Evolutionary conservation across 2,329 filamentous ascomycete genomes (phyloP).

Genomic region (Colletotrichum sp.): DNA sequence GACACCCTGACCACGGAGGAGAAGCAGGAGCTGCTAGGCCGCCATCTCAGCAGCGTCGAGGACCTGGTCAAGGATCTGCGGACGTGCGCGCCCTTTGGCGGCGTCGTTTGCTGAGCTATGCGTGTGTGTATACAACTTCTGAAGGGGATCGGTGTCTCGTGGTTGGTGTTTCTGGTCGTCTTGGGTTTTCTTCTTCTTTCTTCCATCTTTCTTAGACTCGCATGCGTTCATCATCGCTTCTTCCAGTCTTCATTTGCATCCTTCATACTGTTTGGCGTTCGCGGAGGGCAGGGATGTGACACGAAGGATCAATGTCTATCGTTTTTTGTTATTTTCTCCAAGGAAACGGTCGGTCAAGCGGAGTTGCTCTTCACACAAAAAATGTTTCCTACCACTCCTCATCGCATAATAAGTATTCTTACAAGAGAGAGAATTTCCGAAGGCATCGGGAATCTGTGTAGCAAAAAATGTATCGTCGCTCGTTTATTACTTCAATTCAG

Average conservation of each 20-base stretch:
- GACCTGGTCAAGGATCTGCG: conserved; percentile 84
- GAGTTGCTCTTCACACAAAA: background rate
- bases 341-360: background rate
- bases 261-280: conserved; percentile 17
- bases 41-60: conserved; percentile 82
- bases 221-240: background rate
- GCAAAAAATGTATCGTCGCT: background rate
- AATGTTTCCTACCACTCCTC: background rate
- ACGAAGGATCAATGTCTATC: background rate
- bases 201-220: background rate
- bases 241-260: background rate
- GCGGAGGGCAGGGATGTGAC: conserved; percentile 3
- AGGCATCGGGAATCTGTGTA: background rate
- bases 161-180: conserved; percentile 14
- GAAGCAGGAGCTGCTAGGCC: conserved; percentile 79
- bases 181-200: background rate
- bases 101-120: conserved; percentile 50
- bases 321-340: background rate
- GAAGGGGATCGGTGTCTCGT: background rate
- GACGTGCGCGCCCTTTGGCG: conserved; percentile 77
- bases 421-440: background rate
- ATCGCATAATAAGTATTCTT: conserved; percentile 8
- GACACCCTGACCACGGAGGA: conserved; percentile 74
- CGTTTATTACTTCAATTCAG: background rate
- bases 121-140: background rate